These are phyloP conservation scores for Backusella luteola DNA, from an alignment of 192 early-diverging fungal genomes.

Conservation along the genomic window DNA sequence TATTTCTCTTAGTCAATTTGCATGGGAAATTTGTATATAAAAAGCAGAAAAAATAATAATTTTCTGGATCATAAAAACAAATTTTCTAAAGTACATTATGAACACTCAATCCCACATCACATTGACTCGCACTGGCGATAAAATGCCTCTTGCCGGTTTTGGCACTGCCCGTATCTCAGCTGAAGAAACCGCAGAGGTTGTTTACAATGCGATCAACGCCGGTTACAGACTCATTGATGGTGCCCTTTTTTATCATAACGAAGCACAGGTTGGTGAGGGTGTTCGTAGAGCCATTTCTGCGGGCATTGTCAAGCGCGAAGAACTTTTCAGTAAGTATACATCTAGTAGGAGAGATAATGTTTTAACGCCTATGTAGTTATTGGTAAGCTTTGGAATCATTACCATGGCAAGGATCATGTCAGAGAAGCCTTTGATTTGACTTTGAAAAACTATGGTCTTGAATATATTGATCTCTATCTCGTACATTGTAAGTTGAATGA, in stretches of 20 bases:
- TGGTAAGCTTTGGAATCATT: constrained; percentile 64
- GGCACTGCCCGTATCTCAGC: constrained; percentile 51
- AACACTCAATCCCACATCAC: neutral
- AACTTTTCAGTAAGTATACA: constrained; percentile 38
- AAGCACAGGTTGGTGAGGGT: constrained; percentile 58
- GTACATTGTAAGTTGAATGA: constrained; percentile 54
- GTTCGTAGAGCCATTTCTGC: constrained; percentile 46
- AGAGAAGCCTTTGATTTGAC: constrained; percentile 50
- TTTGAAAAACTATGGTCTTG: constrained; percentile 49
- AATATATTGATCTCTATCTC: constrained; percentile 68
- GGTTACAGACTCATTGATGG: constrained; percentile 47
- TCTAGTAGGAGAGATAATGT: too few relatives aligned
- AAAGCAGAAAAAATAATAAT: neutral
- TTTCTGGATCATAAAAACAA: too few relatives aligned
- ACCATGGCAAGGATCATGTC: constrained; percentile 51
- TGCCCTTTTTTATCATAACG: constrained; percentile 65
- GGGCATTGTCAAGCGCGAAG: constrained; percentile 53
- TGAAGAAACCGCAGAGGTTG: constrained; percentile 36
- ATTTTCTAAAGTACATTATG: neutral
- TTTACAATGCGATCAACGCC: constrained; percentile 39
- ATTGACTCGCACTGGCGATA: constrained; percentile 43
- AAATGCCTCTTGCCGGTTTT: constrained; percentile 54
- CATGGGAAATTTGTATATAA: neutral
- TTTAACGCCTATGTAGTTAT: constrained; percentile 15
- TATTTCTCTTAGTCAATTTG: neutral